Conservation (phyloP, 2,329 filamentous ascomycete species). For the Trichoderma asperellum region DNA sequence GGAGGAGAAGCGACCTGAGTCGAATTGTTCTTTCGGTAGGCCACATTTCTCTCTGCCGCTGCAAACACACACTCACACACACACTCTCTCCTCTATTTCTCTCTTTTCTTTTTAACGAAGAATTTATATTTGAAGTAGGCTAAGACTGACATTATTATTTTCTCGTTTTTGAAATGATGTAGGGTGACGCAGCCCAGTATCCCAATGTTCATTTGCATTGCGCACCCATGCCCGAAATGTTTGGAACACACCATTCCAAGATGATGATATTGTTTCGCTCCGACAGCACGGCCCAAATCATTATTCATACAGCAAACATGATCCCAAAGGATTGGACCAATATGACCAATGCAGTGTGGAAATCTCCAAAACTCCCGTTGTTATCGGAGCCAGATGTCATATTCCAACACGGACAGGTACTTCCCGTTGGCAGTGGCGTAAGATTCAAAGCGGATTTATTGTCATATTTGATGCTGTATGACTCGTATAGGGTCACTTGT, state of each 20-base stretch:
- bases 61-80: not conserved
- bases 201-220: slow-evolving; percentile 71
- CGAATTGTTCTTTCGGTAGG: slow-evolving; percentile 61
- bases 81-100: not conserved
- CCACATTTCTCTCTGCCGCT: not conserved
- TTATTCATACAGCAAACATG: slow-evolving; percentile 92
- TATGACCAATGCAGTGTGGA: slow-evolving; percentile 85
- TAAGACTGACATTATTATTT: not conserved
- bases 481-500: slow-evolving; percentile 58
- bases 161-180: not conserved
- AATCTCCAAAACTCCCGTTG: slow-evolving; percentile 69
- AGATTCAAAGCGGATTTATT: slow-evolving; percentile 78
- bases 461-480: slow-evolving; percentile 72
- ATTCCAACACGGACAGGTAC: slow-evolving; percentile 13
- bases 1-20: slow-evolving; percentile 68
- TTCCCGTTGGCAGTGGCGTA: slow-evolving; percentile 59
- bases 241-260: slow-evolving; percentile 84
- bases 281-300: slow-evolving; percentile 74
- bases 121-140: not conserved
- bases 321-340: slow-evolving; percentile 86
- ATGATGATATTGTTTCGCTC: slow-evolving; percentile 84
- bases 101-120: not conserved
- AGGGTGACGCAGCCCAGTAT: slow-evolving; percentile 66
- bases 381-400: slow-evolving; percentile 26
- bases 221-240: slow-evolving; percentile 80